Percentiles rank a stretch among this genome's conserved stretches.
phyloP scores from a whole-genome alignment of 371 early-diverging fungal species.

The Mucor piriformis region DNA sequence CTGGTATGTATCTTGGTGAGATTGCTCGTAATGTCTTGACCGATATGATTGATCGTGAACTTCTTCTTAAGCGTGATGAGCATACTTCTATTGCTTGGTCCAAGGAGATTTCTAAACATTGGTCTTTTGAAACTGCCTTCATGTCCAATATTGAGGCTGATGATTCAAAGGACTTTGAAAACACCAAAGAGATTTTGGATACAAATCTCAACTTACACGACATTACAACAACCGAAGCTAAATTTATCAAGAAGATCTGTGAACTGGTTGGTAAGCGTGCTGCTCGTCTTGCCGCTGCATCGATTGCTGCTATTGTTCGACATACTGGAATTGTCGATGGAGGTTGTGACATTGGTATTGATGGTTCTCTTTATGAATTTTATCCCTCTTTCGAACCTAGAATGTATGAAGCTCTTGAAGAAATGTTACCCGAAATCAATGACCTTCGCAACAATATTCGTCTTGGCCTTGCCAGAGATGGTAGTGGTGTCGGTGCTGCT shows the following conservation, averaged over 20 bases:
- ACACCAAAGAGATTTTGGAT: slow-evolving; percentile 78
- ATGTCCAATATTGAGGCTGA: slow-evolving; percentile 93
- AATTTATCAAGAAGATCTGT: slow-evolving; percentile 81
- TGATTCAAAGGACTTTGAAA: slow-evolving; percentile 60
- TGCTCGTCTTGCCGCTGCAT: slow-evolving; percentile 84
- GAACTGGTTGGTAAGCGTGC: slow-evolving; percentile 88
- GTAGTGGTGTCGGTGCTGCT: slow-evolving; percentile 57
- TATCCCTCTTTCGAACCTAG: slow-evolving; percentile 88
- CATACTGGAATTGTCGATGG: slow-evolving; percentile 56
- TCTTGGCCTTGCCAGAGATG: slow-evolving; percentile 60
- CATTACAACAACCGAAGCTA: slow-evolving; percentile 78
- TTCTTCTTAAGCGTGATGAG: slow-evolving; percentile 70
- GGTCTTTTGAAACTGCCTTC: slow-evolving; percentile 88
- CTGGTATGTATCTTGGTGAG: slow-evolving; percentile 96
- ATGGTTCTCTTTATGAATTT: slow-evolving; percentile 92
- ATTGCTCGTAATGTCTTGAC: slow-evolving; percentile 79
- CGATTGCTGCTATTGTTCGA: slow-evolving; percentile 81
- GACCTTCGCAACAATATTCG: slow-evolving; percentile 58
- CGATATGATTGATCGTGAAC: slow-evolving; percentile 80
- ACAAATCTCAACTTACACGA: slow-evolving; percentile 65
- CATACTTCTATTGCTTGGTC: slow-evolving; percentile 48
- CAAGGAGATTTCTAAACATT: slow-evolving; percentile 69
- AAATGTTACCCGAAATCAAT: slow-evolving; percentile 47
- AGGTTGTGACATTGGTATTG: slow-evolving; percentile 86
- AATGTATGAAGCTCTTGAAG: slow-evolving; percentile 71